These are phyloP conservation scores for Hsuehochloa calcarea DNA, from an alignment of 176 grass and related monocot genomes.

Conservation along the genomic window DNA sequence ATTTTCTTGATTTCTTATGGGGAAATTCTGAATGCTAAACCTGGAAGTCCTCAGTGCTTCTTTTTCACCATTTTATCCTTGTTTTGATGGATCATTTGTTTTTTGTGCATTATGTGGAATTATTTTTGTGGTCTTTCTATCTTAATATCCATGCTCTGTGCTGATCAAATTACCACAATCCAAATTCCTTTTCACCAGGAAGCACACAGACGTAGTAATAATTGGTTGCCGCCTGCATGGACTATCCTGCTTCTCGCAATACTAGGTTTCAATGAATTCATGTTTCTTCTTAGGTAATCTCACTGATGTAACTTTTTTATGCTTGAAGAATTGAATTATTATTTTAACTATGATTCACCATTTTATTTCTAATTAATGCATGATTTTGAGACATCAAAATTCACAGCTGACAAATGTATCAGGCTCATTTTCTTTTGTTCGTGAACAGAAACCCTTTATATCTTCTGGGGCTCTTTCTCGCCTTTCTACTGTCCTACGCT, in stretches of 20 bases:
- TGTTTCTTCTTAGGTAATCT: slow-evolving; percentile 80
- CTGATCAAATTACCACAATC: not conserved
- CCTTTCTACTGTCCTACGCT: slow-evolving; percentile 61
- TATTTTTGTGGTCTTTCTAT: not conserved
- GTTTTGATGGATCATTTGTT: not conserved
- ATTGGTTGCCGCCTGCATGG: slow-evolving; percentile 67
- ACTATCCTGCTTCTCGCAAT: slow-evolving; percentile 60
- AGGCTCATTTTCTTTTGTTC: not conserved
- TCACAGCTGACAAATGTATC: slow-evolving; percentile 13
- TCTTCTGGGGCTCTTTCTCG: slow-evolving; percentile 54
- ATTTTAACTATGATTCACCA: not conserved
- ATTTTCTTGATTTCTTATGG: slow-evolving; percentile 20
- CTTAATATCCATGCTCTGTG: not conserved
- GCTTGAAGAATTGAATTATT: not conserved
- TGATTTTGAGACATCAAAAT: not conserved
- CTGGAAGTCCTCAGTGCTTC: not conserved
- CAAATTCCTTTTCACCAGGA: slow-evolving; percentile 46
- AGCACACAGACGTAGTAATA: slow-evolving; percentile 54
- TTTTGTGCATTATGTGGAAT: slow-evolving; percentile 12
- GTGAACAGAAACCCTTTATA: slow-evolving; percentile 83
- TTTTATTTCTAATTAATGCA: not conserved
- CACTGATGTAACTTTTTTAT: slow-evolving; percentile 2
- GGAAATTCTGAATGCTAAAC: not conserved
- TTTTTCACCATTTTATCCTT: not conserved
- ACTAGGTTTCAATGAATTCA: slow-evolving; percentile 80